These are phyloP conservation scores for Nicotiana rustica DNA, from an alignment of 305 asterid species.

Conservation along the genomic window DNA sequence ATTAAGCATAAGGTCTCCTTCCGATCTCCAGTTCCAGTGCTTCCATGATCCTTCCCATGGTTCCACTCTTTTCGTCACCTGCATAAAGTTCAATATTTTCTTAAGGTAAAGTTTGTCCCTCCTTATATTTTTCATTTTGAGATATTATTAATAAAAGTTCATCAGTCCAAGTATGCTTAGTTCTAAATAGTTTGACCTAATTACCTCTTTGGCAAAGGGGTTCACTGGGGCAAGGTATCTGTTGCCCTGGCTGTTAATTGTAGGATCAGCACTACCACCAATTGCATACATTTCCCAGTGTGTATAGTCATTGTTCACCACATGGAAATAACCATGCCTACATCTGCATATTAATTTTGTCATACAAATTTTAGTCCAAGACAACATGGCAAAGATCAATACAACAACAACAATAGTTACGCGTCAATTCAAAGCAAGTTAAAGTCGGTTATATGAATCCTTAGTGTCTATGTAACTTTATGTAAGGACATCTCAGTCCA, in stretches of 20 bases:
- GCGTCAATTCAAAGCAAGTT: neutral
- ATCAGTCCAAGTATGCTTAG: neutral
- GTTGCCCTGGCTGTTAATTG: constrained; percentile 90
- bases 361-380: constrained; percentile 10
- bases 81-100: neutral
- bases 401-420: neutral
- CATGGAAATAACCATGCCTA: constrained; percentile 83
- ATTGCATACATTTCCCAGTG: constrained; percentile 88
- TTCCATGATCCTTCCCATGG: constrained; percentile 42
- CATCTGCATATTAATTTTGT: constrained; percentile 51
- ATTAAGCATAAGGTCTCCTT: constrained; percentile 54
- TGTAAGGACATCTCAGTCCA: neutral
- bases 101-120: neutral
- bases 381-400: neutral
- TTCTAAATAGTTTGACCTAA: neutral
- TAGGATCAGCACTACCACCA: constrained; percentile 85
- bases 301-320: constrained; percentile 82
- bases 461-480: neutral
- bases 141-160: neutral
- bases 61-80: constrained; percentile 52
- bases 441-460: neutral
- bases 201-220: constrained; percentile 80
- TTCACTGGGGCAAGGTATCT: constrained; percentile 74
- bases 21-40: constrained; percentile 60
- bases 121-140: neutral